Conservation (phyloP, 257 asterid genomes). For the Misopates orontium region DNA sequence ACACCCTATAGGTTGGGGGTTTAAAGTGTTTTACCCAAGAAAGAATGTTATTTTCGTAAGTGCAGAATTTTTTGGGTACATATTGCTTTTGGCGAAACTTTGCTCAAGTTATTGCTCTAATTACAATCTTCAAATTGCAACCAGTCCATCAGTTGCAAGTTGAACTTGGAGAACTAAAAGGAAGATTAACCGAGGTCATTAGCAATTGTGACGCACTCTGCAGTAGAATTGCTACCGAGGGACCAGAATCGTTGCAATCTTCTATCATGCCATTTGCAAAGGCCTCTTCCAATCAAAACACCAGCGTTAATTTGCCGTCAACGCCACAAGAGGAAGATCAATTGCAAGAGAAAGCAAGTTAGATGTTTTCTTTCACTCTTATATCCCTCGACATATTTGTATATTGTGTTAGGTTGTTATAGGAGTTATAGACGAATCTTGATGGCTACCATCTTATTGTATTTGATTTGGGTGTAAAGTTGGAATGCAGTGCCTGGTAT, state of each 20-base stretch:
- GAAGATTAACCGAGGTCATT: conserved; percentile 87
- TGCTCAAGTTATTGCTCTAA: conserved; percentile 10
- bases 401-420: conserved; percentile 15
- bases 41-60: background rate
- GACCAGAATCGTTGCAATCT: conserved; percentile 78
- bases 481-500: background rate
- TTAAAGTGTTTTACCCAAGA: no score
- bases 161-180: conserved; percentile 91
- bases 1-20: no score
- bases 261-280: conserved; percentile 61
- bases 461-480: background rate
- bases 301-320: conserved; percentile 18
- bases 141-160: conserved; percentile 86
- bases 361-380: background rate
- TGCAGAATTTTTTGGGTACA: background rate
- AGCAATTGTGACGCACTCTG: conserved; percentile 93
- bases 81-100: background rate
- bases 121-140: conserved; percentile 27
- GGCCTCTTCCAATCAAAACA: conserved; percentile 36
- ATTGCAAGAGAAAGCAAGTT: conserved; percentile 26
- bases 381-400: background rate
- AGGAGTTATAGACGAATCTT: conserved; percentile 5
- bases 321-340: conserved; percentile 20
- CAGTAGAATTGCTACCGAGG: conserved; percentile 72
- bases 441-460: background rate